phyloP scores from a whole-genome alignment of 164 flowering plant species.

The Dillenia turbinata region DNA sequence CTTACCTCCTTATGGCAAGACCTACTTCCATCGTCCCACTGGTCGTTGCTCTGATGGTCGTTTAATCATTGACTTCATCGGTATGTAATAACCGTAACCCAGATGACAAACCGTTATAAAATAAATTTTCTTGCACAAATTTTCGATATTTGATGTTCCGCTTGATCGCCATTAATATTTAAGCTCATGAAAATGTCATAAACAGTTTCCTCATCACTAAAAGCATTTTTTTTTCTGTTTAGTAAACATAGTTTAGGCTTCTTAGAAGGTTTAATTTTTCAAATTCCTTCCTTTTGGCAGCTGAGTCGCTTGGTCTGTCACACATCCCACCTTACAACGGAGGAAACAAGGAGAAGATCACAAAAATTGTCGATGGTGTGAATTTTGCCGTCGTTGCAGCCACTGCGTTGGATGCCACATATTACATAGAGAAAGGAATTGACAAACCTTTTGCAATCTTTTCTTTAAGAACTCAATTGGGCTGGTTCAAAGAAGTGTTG shows the following conservation, averaged over 20 bases:
- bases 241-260: not conserved
- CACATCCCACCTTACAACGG: constrained; percentile 35
- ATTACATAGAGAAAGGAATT: constrained; percentile 19
- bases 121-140: too few species aligned
- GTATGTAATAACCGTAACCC: constrained; percentile 1
- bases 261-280: not conserved
- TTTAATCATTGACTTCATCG: constrained; percentile 29
- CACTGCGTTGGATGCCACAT: constrained; percentile 35
- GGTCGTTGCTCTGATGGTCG: constrained; percentile 32
- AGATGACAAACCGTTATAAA: too few species aligned
- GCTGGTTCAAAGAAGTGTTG: too few species aligned
- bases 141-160: too few species aligned
- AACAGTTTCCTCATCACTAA: not conserved
- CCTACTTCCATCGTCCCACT: constrained; percentile 34
- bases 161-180: too few species aligned
- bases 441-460: not conserved
- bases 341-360: not conserved
- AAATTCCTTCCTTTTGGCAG: constrained; percentile 17
- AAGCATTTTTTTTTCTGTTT: not conserved
- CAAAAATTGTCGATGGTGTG: constrained; percentile 24
- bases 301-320: constrained; percentile 33
- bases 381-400: constrained; percentile 66
- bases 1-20: constrained; percentile 30
- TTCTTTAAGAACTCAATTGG: constrained; percentile 5
- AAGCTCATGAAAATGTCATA: too few species aligned